Evolutionary conservation across 1,284 basidiomycete species (phyloP).

Genomic region (Moesziomyces sp.): DNA sequence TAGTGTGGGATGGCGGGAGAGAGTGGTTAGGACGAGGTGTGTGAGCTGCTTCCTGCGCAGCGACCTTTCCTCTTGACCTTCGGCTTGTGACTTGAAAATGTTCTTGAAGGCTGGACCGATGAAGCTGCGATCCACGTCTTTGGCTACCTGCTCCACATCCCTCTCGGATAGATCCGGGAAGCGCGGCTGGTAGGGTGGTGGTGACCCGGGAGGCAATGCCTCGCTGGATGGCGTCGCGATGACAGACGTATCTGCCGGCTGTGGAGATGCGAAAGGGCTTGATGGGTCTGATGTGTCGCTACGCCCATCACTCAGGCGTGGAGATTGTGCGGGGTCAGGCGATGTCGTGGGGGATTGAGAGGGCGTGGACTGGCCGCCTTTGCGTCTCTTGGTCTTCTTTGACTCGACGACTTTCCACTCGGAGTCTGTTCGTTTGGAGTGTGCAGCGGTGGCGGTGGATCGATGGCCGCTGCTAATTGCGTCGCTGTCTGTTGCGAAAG

Average conservation of each 20-base stretch:
- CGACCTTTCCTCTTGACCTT: not conserved
- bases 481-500: not conserved
- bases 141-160: slow-evolving; percentile 61
- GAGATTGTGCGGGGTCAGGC: not conserved
- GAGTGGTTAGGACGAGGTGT: slow-evolving; percentile 72
- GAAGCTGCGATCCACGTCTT: slow-evolving; percentile 65
- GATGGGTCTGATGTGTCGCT: not conserved
- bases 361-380: not conserved
- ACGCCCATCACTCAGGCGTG: not conserved
- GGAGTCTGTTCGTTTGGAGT: slow-evolving; percentile 3
- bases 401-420: slow-evolving; percentile 41
- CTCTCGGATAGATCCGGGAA: slow-evolving; percentile 24
- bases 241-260: not conserved
- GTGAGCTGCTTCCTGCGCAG: slow-evolving; percentile 48
- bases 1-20: slow-evolving; percentile 78
- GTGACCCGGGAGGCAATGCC: not conserved
- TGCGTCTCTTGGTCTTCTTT: slow-evolving; percentile 23
- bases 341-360: slow-evolving; percentile 3
- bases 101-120: slow-evolving; percentile 41
- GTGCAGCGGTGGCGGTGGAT: too few species aligned
- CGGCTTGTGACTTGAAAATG: not conserved
- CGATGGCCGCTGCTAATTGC: not conserved
- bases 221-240: not conserved
- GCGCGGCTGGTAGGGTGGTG: not conserved
- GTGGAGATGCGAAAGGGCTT: slow-evolving; percentile 1